Conservation (phyloP, 1,139 yeast species). For the Fermentozyma sake region DNA sequence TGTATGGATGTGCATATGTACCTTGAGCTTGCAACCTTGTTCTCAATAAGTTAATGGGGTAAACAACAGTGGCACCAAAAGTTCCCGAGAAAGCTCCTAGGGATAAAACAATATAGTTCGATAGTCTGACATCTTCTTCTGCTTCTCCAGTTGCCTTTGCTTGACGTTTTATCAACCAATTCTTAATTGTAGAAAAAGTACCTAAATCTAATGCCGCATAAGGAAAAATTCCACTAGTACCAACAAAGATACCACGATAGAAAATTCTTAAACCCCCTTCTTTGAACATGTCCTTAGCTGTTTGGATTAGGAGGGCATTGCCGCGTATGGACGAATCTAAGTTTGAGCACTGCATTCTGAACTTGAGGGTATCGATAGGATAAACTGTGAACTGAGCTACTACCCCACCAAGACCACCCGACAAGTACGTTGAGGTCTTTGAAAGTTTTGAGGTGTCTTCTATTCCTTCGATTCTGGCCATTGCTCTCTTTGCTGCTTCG, state of each 20-base stretch:
- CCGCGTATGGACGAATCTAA: constrained; percentile 59
- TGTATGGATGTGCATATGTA: constrained; percentile 89
- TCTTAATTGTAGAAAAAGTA: constrained; percentile 81
- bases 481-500: constrained; percentile 74
- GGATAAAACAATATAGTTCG: constrained; percentile 75
- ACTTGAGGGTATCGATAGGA: constrained; percentile 94
- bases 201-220: constrained; percentile 96
- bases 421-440: constrained; percentile 72
- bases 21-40: constrained; percentile 98
- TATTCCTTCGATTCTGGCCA: constrained; percentile 77
- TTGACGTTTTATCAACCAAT: constrained; percentile 63
- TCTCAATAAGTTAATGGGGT: constrained; percentile 84
- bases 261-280: constrained; percentile 78
- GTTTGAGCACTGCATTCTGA: constrained; percentile 75
- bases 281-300: constrained; percentile 71
- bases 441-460: constrained; percentile 71
- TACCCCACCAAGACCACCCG: constrained; percentile 97
- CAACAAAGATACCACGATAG: constrained; percentile 84
- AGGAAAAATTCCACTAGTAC: constrained; percentile 92
- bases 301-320: constrained; percentile 52
- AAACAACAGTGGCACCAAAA: constrained; percentile 92
- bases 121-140: constrained; percentile 65
- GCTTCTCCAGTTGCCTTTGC: constrained; percentile 49
- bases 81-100: constrained; percentile 95
- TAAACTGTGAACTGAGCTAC: constrained; percentile 87